These are phyloP conservation scores for Brassica hybrid DNA, from an alignment of 441 rosid genomes.

Conservation along the genomic window DNA sequence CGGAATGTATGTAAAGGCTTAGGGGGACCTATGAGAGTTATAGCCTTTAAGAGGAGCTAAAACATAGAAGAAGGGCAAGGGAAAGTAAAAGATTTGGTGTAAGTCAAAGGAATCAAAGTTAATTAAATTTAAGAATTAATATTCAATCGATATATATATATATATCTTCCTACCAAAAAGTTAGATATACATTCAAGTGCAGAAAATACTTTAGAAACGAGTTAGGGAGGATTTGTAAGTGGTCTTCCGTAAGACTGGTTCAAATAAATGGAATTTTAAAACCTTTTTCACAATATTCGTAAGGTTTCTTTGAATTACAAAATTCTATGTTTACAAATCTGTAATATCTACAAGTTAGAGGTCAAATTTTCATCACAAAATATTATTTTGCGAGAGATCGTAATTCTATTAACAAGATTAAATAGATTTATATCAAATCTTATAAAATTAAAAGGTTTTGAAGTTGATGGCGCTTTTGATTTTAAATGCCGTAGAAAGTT, in stretches of 20 bases:
- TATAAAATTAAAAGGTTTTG: neutral
- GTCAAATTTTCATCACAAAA: neutral
- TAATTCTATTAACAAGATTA: too few species aligned
- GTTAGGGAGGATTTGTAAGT: slow-evolving; percentile 7
- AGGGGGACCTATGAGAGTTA: neutral
- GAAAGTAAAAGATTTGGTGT: slow-evolving; percentile 6
- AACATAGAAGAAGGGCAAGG: neutral
- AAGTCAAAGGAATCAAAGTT: slow-evolving; percentile 6
- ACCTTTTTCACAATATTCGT: neutral
- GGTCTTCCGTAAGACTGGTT: slow-evolving; percentile 15
- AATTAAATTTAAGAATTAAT: neutral
- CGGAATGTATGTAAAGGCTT: too few species aligned
- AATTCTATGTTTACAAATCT: neutral
- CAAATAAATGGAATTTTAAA: slow-evolving; percentile 19
- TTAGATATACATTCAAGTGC: neutral
- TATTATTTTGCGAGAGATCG: neutral
- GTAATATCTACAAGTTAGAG: neutral
- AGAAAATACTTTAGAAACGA: neutral
- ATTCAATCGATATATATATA: neutral
- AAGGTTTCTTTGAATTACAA: slow-evolving; percentile 3
- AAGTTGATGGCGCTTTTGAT: neutral
- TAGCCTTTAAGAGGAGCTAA: slow-evolving; percentile 10
- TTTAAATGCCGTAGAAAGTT: neutral
- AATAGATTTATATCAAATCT: too few species aligned
- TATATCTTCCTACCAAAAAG: neutral